Evolutionary conservation across 305 asterid species (phyloP).

Genomic region (Salvia sclarea): DNA sequence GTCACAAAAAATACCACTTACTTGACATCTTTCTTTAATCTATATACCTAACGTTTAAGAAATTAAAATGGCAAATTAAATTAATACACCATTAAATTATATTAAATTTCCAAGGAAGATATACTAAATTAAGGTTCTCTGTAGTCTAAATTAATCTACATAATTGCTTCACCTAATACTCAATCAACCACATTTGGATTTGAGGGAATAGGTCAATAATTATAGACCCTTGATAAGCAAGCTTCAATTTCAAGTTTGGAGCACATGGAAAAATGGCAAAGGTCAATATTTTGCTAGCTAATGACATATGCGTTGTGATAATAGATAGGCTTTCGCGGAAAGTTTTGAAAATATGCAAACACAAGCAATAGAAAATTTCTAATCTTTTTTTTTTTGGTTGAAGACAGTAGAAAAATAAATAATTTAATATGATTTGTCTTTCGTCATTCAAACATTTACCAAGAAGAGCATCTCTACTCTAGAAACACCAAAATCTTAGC

Average conservation of each 20-base stretch:
- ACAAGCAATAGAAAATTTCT: too few relatives aligned
- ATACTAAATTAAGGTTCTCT: not conserved
- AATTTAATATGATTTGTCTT: not conserved
- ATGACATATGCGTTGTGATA: not conserved
- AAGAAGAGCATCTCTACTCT: not conserved
- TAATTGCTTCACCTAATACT: constrained; percentile 31
- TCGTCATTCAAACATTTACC: not conserved
- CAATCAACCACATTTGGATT: constrained; percentile 16
- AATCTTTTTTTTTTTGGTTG: too few relatives aligned
- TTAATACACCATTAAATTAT: not conserved
- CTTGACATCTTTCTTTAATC: not conserved
- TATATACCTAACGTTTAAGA: not conserved
- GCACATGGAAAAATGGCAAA: constrained; percentile 30
- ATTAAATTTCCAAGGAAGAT: not conserved
- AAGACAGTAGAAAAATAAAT: not conserved
- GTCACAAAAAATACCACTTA: not conserved
- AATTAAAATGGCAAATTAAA: not conserved
- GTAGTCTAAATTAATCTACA: not conserved
- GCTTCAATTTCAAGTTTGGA: not conserved
- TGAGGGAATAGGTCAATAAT: constrained; percentile 17
- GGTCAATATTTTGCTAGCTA: constrained; percentile 19
- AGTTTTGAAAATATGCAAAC: too few relatives aligned
- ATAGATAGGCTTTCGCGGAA: not conserved
- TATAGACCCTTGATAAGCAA: constrained; percentile 17
- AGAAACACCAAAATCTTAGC: not conserved